Base-by-base conservation (phyloP, 805 yeast genomes). In the Myxozyma udenii region DNA sequence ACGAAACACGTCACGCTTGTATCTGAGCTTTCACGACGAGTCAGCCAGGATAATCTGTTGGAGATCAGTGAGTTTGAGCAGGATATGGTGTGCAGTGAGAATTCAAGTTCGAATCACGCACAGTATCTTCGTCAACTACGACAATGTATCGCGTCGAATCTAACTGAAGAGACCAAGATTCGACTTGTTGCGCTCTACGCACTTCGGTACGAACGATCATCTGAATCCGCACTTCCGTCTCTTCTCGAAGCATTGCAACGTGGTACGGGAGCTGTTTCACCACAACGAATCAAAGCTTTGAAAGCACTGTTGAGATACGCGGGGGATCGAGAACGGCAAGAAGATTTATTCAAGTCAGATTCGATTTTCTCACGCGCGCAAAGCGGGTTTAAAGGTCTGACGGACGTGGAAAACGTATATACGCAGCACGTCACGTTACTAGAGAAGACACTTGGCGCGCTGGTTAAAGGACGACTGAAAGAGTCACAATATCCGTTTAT, bases 1-100 rank as follows among this genome's bases (percentile, higher is more conserved):
- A 79, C 95, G 26, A 93, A 91, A 64, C 98, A 93, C 68, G 89
- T 93, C 78, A 80, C 95, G 19, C 75, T 93, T 21, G 90, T 91
- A 5, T 79, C 91, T 22, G 97, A 91, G 64, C 77, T 93, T 48
- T 95, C 89, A 63, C 79, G 83, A 52, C 78, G 78, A 54, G 85
- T 93, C 37, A 80, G 83, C 28, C 48, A 51, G 14, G 63, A 68
- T 19, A 75, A 85, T 57, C 72, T 91, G 46, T 86, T 96, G 85
- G 87, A 84, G 53, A 78, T 89, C 2, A 85, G 95, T 57, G 97
- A 91, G 68, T 72, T 90, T 41, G 96, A 93, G 68, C 99, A 93
- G 68, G 79, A 83, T 38, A 73, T 93, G 52, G 82, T 88, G 0
- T 81, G 90, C 53, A 79, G 75, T 51, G 83, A 79, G 44, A 76